Evolutionary conservation across 2,329 filamentous ascomycete genomes (phyloP).

Genomic region (Fusarium sp.): DNA sequence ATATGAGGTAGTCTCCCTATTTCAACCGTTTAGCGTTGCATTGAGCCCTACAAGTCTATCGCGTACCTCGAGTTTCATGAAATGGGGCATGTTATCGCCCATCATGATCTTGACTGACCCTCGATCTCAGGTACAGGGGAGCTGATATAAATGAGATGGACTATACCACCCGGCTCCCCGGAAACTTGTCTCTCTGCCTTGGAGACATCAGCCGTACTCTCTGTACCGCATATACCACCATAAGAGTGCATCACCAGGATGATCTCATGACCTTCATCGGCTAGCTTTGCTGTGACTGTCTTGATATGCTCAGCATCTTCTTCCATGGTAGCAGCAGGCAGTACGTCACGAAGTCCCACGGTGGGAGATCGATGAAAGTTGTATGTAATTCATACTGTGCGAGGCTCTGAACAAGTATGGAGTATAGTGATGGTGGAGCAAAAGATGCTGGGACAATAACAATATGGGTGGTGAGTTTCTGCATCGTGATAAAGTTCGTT

Average conservation of each 20-base stretch:
- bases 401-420: neutral
- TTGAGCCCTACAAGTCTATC: rapidly evolving
- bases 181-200: rapidly evolving
- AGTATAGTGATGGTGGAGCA: neutral
- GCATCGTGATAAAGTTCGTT: rapidly evolving
- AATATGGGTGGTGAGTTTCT: neutral
- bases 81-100: neutral
- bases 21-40: rapidly evolving
- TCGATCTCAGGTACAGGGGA: neutral
- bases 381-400: rapidly evolving
- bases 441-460: neutral
- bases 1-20: neutral
- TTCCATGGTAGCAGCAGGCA: neutral
- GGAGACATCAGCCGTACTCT: rapidly evolving
- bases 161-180: rapidly evolving
- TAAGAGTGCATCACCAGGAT: neutral
- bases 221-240: neutral
- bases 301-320: neutral
- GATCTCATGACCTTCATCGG: neutral
- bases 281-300: neutral
- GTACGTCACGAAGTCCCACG: neutral
- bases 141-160: neutral
- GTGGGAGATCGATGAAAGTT: neutral
- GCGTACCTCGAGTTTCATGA: neutral
- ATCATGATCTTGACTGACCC: neutral